These are phyloP conservation scores for Zancudomyces culisetae DNA, from an alignment of 371 early-diverging fungal species.

Conservation along the genomic window DNA sequence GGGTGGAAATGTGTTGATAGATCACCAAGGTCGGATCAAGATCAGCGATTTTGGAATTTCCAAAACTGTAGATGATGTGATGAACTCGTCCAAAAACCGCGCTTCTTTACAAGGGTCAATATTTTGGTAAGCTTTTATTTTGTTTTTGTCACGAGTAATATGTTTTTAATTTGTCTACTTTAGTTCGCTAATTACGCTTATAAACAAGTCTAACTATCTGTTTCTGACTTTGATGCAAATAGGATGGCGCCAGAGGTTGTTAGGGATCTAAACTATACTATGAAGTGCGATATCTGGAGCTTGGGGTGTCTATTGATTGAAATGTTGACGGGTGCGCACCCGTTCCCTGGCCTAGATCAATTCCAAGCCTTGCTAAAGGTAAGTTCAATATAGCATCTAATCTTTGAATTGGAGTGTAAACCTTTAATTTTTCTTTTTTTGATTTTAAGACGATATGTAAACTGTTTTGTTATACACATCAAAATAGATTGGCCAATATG, in stretches of 20 bases:
- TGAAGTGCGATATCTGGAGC: slow-evolving; percentile 95
- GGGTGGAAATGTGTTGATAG: slow-evolving; percentile 87
- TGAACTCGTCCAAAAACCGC: slow-evolving; percentile 23
- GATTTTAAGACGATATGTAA: too few relatives aligned
- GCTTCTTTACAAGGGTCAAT: slow-evolving; percentile 93
- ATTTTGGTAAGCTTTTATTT: slow-evolving; percentile 33
- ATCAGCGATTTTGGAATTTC: slow-evolving; percentile 99
- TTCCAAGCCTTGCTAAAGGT: slow-evolving; percentile 72
- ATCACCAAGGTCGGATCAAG: slow-evolving; percentile 79
- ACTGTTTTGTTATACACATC: too few relatives aligned
- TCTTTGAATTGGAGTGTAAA: too few relatives aligned
- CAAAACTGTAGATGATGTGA: slow-evolving; percentile 57
- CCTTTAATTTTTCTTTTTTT: too few relatives aligned
- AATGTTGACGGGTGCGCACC: slow-evolving; percentile 88
- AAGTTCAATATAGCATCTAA: too few relatives aligned
- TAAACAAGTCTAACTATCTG: too few relatives aligned
- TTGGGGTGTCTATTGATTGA: slow-evolving; percentile 88
- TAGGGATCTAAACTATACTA: slow-evolving; percentile 72
- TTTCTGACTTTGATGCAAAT: too few relatives aligned
- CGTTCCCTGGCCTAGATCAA: slow-evolving; percentile 79
- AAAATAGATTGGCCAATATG: neutral
- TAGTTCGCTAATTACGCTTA: too few relatives aligned
- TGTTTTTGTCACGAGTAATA: neutral
- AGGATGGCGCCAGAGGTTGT: slow-evolving; percentile 96
- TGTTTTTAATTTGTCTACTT: neutral